Base-by-base conservation (phyloP, 257 asterid genomes). In the Pogostemon cablin region DNA sequence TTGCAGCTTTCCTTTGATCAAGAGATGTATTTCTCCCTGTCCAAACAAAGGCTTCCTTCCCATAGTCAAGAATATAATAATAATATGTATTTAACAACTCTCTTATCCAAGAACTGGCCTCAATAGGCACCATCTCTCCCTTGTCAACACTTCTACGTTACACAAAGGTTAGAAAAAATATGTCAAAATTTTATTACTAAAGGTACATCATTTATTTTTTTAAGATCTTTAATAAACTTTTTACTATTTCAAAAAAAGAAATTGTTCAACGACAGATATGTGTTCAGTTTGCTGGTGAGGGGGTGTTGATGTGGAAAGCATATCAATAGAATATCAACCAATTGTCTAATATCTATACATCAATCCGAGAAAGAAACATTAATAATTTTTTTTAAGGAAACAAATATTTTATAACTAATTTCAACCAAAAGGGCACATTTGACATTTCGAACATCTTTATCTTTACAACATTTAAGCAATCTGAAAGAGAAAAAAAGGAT, bases 21-120 rank as follows among this genome's bases (percentile, higher is more conserved):
- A 95, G 96, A 77, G 98, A 81, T 77, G 97, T 90, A 79, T 60
- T 87, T 86, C 99, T 88, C 59, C 99, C 99, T 88, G 83, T 88
- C 99, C 99, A 95, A 77, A 90, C 86, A 72, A 88, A 95, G 72
- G 85, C 82, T 74, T 95, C 96, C 17, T n/a, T 57, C 57, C 96
- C 98, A 41, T 95, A 88, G 71, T 95, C 99, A 60, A 95, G 89
- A 82, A 95, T 85, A 77, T 90, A 90, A 87, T 96, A 92, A 77
- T 72, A 79, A 79, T 87, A 78, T 7, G 98, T 95, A 76, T 92
- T 97, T 73, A 95, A 75, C 73, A 92, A 83, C 72, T 88, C 96
- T 89, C 97, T 90, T 44, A 87, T 81, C 86, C 87, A 81, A 20
- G 87, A 77, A 77, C 80, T 86, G n/a, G 83, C 86, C 70, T 87